A percentile compares a stretch with the other conserved stretches of the same genome.
phyloP scores from a whole-genome alignment of 148 eudicot genomes.

The Vaccinium vitisidaea region DNA sequence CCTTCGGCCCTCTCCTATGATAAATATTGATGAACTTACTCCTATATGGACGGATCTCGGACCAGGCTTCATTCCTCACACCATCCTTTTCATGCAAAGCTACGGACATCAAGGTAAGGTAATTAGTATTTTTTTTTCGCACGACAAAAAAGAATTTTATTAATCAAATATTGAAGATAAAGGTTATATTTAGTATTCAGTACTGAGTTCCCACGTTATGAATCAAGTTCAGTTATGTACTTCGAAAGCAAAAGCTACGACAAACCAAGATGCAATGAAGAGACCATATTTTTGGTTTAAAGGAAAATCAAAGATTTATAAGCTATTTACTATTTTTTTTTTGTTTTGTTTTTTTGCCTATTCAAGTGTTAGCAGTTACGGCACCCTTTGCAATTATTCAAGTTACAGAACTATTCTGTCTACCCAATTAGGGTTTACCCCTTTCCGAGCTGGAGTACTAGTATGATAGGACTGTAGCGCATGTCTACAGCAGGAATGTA shows the following conservation, averaged over 20 bases:
- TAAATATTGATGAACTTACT: not conserved
- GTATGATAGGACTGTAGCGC: no score
- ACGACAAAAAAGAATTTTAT: no score
- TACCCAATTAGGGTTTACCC: not conserved
- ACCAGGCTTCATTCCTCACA: conserved; percentile 80
- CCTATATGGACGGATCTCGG: conserved; percentile 41
- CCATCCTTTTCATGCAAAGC: conserved; percentile 7
- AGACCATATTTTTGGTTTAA: not conserved
- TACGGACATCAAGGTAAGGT: not conserved
- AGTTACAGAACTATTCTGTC: not conserved
- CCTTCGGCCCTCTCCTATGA: not conserved
- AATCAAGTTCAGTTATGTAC: not conserved
- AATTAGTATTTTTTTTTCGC: no score
- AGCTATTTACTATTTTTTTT: no score
- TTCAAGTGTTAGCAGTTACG: not conserved
- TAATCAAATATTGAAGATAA: no score
- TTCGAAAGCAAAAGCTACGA: not conserved
- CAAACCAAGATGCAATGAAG: not conserved
- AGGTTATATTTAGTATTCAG: no score
- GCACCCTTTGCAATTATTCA: no score
- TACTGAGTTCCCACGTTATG: not conserved
- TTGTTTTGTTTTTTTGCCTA: not conserved
- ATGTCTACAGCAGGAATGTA: no score
- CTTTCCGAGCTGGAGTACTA: not conserved
- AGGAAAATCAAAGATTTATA: not conserved